These are phyloP conservation scores for Tylopilus orsonianus DNA, from an alignment of 1,284 basidiomycete genomes.

Conservation along the genomic window DNA sequence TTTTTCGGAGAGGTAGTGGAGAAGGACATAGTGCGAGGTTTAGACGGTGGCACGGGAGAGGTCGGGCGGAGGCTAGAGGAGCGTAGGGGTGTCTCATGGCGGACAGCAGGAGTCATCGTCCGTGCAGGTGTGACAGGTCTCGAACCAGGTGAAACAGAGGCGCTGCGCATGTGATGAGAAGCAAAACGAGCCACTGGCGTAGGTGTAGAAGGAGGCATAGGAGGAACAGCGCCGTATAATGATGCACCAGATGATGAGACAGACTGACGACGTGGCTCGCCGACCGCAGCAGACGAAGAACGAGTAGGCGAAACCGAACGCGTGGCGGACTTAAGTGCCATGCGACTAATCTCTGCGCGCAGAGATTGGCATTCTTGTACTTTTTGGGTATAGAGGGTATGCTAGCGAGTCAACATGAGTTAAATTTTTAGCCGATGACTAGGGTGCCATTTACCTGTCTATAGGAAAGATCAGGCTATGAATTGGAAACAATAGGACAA, in stretches of 20 bases:
- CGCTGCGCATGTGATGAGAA: conserved; percentile 46
- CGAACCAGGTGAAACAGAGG: conserved; percentile 43
- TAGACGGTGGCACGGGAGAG: conserved; percentile 43
- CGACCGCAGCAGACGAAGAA: conserved; percentile 22
- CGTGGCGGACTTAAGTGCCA: conserved; percentile 44
- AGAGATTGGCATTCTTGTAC: conserved; percentile 67
- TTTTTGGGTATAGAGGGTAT: conserved; percentile 62
- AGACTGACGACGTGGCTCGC: conserved; percentile 32
- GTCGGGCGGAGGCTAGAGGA: conserved; percentile 36
- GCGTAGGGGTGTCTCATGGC: conserved; percentile 38
- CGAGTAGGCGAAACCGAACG: conserved; percentile 33
- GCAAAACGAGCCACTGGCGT: conserved; percentile 45
- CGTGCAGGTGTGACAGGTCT: conserved; percentile 52
- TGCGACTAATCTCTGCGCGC: conserved; percentile 59
- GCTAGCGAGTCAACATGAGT: conserved; percentile 39
- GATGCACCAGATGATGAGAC: conserved; percentile 38
- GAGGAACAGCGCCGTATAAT: conserved; percentile 33
- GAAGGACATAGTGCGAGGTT: conserved; percentile 44
- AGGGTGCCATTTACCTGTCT: conserved; percentile 31
- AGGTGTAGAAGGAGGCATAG: conserved; percentile 37
- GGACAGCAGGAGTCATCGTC: conserved; percentile 29
- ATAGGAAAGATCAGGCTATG: conserved; percentile 25
- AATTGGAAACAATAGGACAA: conserved; percentile 17
- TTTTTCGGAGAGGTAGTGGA: conserved; percentile 44
- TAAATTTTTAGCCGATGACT: conserved; percentile 1